Evolutionary conservation across 805 yeast genomes (phyloP).

Genomic region (Yamadazyma sp.): DNA sequence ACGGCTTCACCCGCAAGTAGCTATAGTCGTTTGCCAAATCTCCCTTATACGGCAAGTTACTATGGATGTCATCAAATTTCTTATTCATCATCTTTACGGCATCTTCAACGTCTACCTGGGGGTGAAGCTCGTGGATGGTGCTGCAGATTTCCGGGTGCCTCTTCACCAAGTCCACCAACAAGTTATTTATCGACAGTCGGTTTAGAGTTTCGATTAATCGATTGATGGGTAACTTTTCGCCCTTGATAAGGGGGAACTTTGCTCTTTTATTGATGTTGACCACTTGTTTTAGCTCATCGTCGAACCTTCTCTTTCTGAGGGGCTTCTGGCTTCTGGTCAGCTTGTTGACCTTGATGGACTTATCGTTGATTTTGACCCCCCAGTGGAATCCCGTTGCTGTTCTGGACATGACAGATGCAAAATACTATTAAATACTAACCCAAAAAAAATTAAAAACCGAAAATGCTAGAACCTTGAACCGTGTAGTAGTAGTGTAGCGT

Average conservation of each 20-base stretch:
- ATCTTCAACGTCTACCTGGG: constrained; percentile 54
- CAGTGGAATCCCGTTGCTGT: constrained; percentile 33
- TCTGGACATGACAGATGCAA: no score
- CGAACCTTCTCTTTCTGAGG: constrained; percentile 15
- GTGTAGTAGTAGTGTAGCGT: no score
- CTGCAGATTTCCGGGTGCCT: constrained; percentile 61
- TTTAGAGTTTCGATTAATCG: constrained; percentile 71
- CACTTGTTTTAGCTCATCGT: constrained; percentile 13
- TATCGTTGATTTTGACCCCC: constrained; percentile 20
- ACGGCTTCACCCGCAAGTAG: constrained; percentile 67
- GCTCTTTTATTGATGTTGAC: constrained; percentile 25
- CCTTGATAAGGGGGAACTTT: constrained; percentile 47
- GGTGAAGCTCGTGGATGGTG: constrained; percentile 52
- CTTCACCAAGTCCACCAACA: constrained; percentile 54
- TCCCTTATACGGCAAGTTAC: constrained; percentile 71
- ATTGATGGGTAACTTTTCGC: constrained; percentile 60
- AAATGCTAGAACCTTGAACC: no score
- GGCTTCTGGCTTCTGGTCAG: constrained; percentile 9
- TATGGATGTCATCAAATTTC: constrained; percentile 46
- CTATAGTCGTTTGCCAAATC: constrained; percentile 74
- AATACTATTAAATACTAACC: no score
- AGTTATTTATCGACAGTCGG: constrained; percentile 49
- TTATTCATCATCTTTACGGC: constrained; percentile 50
- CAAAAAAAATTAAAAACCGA: constrained; percentile 1
- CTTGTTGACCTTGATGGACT: constrained; percentile 5